Percentiles rank a stretch among this genome's conserved stretches.
Conservation (phyloP, 108 stramenopile genomes). For the Conticribra guillardii region DNA sequence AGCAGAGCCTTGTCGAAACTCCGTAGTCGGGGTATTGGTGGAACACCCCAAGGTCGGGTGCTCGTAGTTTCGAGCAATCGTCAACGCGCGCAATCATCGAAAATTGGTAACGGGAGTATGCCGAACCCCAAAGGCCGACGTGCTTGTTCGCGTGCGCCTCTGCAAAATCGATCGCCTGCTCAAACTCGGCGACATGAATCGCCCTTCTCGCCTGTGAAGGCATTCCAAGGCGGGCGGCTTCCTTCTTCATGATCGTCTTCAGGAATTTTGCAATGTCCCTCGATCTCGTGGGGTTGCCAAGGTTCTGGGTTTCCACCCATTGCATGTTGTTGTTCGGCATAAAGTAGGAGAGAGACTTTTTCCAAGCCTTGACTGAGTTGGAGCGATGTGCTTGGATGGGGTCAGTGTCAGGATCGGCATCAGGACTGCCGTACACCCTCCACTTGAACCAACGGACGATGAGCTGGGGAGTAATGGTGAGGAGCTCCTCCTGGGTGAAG, state of each 20-base stretch:
- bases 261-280: conserved; percentile 6
- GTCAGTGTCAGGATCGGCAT: neutral
- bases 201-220: conserved; percentile 13
- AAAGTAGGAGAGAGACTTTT: conserved; percentile 21
- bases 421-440: conserved; percentile 3
- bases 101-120: conserved; percentile 5
- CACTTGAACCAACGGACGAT: conserved; percentile 6
- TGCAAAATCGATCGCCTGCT: conserved; percentile 4
- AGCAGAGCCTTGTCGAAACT: neutral
- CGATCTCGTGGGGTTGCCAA: too few relatives aligned
- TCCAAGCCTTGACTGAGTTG: conserved; percentile 5
- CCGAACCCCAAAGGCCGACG: neutral
- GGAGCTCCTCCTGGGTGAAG: neutral
- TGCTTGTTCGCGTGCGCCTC: conserved; percentile 1
- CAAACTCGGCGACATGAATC: conserved; percentile 4
- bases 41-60: conserved; percentile 3
- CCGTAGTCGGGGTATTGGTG: conserved; percentile 7
- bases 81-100: conserved; percentile 11
- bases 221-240: neutral
- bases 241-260: conserved; percentile 11
- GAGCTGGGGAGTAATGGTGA: neutral
- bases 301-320: too few relatives aligned
- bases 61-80: conserved; percentile 3
- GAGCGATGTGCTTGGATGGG: neutral
- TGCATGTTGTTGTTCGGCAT: conserved; percentile 8